phyloP scores from a whole-genome alignment of 148 eudicot species.

The Nyssa sinensis region DNA sequence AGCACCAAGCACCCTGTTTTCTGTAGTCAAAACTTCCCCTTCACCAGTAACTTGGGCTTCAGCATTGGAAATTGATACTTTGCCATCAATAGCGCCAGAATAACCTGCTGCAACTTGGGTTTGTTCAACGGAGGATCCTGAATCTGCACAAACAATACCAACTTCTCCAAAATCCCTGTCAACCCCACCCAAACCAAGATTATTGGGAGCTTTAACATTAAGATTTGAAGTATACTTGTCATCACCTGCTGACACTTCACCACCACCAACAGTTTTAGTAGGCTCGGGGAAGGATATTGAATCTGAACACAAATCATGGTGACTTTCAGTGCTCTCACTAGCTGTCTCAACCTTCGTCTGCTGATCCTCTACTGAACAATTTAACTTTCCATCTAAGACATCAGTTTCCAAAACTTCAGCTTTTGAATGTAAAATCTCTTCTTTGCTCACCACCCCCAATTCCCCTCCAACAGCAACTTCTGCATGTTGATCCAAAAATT shows the following conservation, averaged over 20 bases:
- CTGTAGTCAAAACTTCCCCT: neutral
- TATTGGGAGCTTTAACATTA: conserved; percentile 7
- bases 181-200: neutral
- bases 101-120: conserved; percentile 5
- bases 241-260: neutral
- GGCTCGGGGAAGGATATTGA: neutral
- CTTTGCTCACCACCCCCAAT: conserved; percentile 12
- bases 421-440: conserved; percentile 5
- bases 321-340: conserved; percentile 6
- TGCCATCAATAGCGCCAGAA: neutral
- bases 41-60: neutral
- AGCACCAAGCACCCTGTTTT: conserved; percentile 5
- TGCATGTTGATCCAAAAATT: conserved; percentile 9
- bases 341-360: conserved; percentile 13
- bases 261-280: neutral
- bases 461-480: conserved; percentile 19
- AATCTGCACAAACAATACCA: neutral
- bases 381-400: neutral
- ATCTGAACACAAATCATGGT: conserved; percentile 12
- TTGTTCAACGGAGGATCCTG: neutral
- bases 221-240: conserved; percentile 1
- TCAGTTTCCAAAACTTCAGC: neutral
- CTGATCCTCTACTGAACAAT: conserved; percentile 15
- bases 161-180: conserved; percentile 4
- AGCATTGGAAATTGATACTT: neutral